Base-by-base conservation (phyloP, 495 filamentous ascomycete species). In the Recurvomyces mirabilis region DNA sequence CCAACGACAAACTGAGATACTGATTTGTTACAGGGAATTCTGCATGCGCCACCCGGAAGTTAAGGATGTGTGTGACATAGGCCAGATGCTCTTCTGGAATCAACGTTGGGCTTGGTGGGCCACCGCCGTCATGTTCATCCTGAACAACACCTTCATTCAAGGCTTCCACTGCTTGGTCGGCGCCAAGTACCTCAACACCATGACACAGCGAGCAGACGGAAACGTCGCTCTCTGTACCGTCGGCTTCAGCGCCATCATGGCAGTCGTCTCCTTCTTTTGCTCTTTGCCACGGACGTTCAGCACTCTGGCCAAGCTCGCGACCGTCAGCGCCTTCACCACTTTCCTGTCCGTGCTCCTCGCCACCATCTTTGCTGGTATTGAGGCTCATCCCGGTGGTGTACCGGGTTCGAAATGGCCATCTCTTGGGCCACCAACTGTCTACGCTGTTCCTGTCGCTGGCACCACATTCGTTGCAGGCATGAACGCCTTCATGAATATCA, bases 131-230 rank as follows among this genome's bases (percentile, higher is more conserved):
- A 89, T 93, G 86, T 93, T 93, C 62, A 60, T 93, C 22, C 59
- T 91, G 47, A 93, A 93, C 69, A 93, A 93, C 53, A 93, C 84
- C 10, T 87, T 91, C 61, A 85, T 89, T 49, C 77, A 82, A 71
- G 85, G 74, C 25, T 70, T 93, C 43, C 84, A 91, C 52, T 81
- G 84, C 51, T 71, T 91, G 17, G 75, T 81, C 5, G 83, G 82
- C 30, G 75, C 84, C 22, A 77, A 86, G 49, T 93, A 87, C 47
- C 68, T 93, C 38, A 91, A 93, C 65, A 89, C 86, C 19, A 84
- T 93, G 67, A 78, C 74, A 21, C n/a, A n/a, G n/a, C n/a, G n/a
- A n/a, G n/a, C n/a, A n/a, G 65, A 69, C 49, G 65, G 75, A 47
- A 65, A 69, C 49, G 65, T 76, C 49, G 65, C 68, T 28, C 61